phyloP scores from a whole-genome alignment of 305 asterid genomes.

The Fraxinus baroniana region DNA sequence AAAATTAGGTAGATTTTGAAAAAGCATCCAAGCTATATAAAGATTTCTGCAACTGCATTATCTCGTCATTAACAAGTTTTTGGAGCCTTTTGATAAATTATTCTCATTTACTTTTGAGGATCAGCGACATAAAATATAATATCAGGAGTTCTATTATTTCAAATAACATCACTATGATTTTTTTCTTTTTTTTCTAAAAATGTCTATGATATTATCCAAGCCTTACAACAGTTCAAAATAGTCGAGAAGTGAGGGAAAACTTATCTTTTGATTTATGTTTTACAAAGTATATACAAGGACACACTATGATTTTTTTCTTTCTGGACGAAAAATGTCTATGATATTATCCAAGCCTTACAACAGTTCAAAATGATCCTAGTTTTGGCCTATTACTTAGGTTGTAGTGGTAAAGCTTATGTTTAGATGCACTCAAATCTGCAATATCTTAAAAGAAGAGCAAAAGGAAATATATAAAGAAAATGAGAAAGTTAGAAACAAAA shows the following conservation, averaged over 20 bases:
- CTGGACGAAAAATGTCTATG: neutral
- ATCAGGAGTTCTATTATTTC: neutral
- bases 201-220: neutral
- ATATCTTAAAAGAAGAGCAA: neutral
- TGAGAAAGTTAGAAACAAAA: conserved; percentile 4
- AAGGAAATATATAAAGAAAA: neutral
- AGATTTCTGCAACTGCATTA: neutral
- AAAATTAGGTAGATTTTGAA: neutral
- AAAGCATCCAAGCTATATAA: neutral
- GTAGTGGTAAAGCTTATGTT: neutral
- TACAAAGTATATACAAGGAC: no score
- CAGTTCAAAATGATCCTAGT: neutral
- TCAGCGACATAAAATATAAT: neutral
- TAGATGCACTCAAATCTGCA: neutral
- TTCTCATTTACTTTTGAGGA: neutral
- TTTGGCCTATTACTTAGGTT: neutral
- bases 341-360: neutral
- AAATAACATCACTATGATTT: neutral
- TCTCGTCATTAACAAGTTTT: neutral
- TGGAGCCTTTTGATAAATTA: neutral
- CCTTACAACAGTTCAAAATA: neutral
- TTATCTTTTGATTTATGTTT: no score
- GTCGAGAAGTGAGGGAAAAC: no score
- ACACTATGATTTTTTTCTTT: neutral
- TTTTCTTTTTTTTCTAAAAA: neutral